Percentiles rank a stretch among this genome's conserved stretches.
Conservation (phyloP, 2,329 filamentous ascomycete genomes). For the Setomelanomma holmii region DNA sequence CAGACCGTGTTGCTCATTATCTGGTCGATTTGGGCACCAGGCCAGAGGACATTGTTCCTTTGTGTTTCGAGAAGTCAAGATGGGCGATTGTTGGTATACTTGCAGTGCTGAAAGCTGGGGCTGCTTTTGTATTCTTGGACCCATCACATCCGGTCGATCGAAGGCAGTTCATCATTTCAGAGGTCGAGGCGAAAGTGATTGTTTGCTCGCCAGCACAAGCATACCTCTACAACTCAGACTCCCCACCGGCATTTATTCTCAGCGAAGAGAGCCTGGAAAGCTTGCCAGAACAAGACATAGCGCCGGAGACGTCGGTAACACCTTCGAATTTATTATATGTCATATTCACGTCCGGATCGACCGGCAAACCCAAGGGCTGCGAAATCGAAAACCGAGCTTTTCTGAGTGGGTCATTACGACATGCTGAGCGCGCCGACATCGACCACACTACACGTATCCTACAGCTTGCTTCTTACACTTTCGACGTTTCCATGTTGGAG, state of each 20-base stretch:
- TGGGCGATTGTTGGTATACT: neutral
- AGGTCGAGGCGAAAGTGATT: neutral
- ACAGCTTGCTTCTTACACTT: neutral
- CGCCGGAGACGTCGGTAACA: slow-evolving; percentile 19
- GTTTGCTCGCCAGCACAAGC: neutral
- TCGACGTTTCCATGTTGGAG: neutral
- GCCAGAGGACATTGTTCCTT: neutral
- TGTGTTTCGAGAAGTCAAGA: neutral
- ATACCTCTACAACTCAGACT: neutral
- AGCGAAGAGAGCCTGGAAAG: slow-evolving; percentile 51
- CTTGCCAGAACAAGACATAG: slow-evolving; percentile 17
- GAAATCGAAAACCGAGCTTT: neutral
- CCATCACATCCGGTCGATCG: neutral
- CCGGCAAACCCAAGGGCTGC: slow-evolving; percentile 77
- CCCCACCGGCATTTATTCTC: slow-evolving; percentile 30
- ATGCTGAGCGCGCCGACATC: neutral
- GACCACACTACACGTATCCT: neutral
- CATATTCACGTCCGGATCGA: slow-evolving; percentile 83
- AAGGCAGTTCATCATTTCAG: neutral
- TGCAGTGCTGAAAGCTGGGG: neutral
- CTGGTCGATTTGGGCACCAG: slow-evolving; percentile 2
- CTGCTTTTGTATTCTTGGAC: neutral
- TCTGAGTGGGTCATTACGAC: neutral
- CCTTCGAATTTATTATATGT: neutral
- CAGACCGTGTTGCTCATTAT: slow-evolving; percentile 18